phyloP scores from a whole-genome alignment of 1,284 basidiomycete genomes.

The Mycosarcoma mackinlayi region DNA sequence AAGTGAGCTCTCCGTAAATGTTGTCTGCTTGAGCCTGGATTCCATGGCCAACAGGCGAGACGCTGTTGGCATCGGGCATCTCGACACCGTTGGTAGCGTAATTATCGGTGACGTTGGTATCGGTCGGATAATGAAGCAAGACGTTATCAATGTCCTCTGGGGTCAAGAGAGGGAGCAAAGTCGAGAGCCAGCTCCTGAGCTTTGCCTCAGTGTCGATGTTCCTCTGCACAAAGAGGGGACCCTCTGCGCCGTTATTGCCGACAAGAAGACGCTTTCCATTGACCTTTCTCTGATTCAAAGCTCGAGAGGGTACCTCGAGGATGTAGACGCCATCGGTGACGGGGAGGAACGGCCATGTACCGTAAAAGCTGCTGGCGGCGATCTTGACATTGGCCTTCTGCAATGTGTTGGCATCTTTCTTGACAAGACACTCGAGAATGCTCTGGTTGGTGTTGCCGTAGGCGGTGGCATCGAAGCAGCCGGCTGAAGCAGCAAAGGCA shows the following conservation, averaged over 20 bases:
- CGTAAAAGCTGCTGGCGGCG: constrained; percentile 23
- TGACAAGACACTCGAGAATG: constrained; percentile 27
- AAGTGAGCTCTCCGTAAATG: constrained; percentile 41
- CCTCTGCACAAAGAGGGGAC: constrained; percentile 15
- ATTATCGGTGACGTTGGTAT: constrained; percentile 11
- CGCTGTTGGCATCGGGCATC: constrained; percentile 24
- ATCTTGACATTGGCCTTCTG: constrained; percentile 28
- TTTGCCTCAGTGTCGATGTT: constrained; percentile 21
- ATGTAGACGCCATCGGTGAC: constrained; percentile 34
- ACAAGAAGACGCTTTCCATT: constrained; percentile 30
- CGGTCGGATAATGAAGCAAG: constrained; percentile 24
- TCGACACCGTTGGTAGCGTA: constrained; percentile 31
- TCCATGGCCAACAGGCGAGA: constrained; percentile 21
- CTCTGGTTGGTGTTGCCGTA: constrained; percentile 20
- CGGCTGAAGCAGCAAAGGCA: constrained; percentile 23
- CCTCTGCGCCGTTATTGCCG: constrained; percentile 39
- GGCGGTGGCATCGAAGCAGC: constrained; percentile 28
- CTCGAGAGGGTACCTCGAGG: constrained; percentile 13
- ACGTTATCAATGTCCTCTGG: constrained; percentile 19
- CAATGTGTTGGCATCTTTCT: constrained; percentile 17
- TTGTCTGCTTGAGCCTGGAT: constrained; percentile 38
- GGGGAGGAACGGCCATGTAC: constrained; percentile 31
- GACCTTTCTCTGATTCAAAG: constrained; percentile 12
- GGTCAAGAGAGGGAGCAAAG: constrained; percentile 19
- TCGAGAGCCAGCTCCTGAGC: constrained; percentile 18